These are phyloP conservation scores for Knufia petricola DNA, from an alignment of 2,329 filamentous ascomycete species.

Conservation along the genomic window DNA sequence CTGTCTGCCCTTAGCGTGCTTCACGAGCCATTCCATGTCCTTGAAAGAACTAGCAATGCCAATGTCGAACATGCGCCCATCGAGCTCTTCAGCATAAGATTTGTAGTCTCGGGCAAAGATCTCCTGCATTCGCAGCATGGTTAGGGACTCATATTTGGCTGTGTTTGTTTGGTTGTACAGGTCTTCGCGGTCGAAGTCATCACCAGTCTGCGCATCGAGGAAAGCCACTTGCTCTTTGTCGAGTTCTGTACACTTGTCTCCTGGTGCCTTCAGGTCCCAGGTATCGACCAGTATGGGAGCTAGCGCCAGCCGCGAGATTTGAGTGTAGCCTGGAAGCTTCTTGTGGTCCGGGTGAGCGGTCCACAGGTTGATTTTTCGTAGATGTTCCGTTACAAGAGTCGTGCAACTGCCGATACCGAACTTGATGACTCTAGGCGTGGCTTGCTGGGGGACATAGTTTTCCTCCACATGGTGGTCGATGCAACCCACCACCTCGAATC, in stretches of 20 bases:
- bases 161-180: conserved; percentile 45
- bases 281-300: conserved; percentile 38
- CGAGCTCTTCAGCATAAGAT: conserved; percentile 31
- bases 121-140: conserved; percentile 43
- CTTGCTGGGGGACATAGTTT: conserved; percentile 36
- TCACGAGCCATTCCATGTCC: conserved; percentile 43
- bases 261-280: conserved; percentile 34
- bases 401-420: conserved; percentile 49
- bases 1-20: conserved; percentile 35
- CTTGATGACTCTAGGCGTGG: conserved; percentile 43
- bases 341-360: conserved; percentile 25
- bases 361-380: conserved; percentile 37
- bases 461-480: conserved; percentile 58
- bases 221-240: conserved; percentile 41
- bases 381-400: conserved; percentile 46
- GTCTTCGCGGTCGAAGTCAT: conserved; percentile 30
- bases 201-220: conserved; percentile 40
- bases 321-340: conserved; percentile 26
- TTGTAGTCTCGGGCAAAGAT: conserved; percentile 56
- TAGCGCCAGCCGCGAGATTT: conserved; percentile 35
- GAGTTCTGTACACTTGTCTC: conserved; percentile 37
- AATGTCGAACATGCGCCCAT: conserved; percentile 33
- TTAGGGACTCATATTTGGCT: conserved; percentile 47
- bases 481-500: conserved; percentile 40
- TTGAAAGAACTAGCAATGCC: conserved; percentile 53